Evolutionary conservation across 2,329 filamentous ascomycete species (phyloP).

Genomic region (Bretziella fagacearum): DNA sequence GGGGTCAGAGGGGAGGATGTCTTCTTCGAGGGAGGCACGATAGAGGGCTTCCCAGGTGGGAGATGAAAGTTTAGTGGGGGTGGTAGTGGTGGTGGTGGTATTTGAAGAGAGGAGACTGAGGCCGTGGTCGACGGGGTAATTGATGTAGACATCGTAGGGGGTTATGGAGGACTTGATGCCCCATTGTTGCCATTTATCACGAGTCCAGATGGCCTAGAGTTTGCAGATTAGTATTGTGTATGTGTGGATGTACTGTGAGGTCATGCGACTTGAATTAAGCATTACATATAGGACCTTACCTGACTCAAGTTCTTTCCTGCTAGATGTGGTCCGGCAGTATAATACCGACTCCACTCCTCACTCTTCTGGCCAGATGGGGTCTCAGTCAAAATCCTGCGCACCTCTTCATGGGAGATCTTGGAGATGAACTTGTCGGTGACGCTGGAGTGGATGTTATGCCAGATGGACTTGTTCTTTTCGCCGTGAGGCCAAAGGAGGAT

Average conservation of each 20-base stretch:
- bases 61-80: slow-evolving; percentile 35
- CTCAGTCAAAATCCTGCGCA: slow-evolving; percentile 39
- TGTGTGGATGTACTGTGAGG: slow-evolving; percentile 5
- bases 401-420: slow-evolving; percentile 27
- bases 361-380: slow-evolving; percentile 40
- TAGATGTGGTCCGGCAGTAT: slow-evolving; percentile 58
- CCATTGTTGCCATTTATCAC: slow-evolving; percentile 54
- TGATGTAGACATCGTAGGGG: slow-evolving; percentile 61
- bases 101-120: slow-evolving; percentile 23
- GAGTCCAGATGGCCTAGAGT: slow-evolving; percentile 51
- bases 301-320: slow-evolving; percentile 65
- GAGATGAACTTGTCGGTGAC: slow-evolving; percentile 1
- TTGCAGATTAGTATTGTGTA: too few relatives aligned
- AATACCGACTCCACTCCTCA: slow-evolving; percentile 61
- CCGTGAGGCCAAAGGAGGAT: slow-evolving; percentile 3
- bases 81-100: slow-evolving; percentile 25
- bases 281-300: slow-evolving; percentile 26
- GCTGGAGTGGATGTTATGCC: slow-evolving; percentile 5
- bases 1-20: slow-evolving; percentile 65
- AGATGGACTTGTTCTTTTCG: background rate
- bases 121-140: slow-evolving; percentile 56
- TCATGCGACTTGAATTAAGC: background rate
- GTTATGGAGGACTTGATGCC: slow-evolving; percentile 48
- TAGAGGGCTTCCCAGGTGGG: slow-evolving; percentile 39
- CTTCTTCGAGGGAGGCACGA: slow-evolving; percentile 68